Evolutionary conservation across 257 asterid genomes (phyloP).

Genomic region (Ilex aquifolium): DNA sequence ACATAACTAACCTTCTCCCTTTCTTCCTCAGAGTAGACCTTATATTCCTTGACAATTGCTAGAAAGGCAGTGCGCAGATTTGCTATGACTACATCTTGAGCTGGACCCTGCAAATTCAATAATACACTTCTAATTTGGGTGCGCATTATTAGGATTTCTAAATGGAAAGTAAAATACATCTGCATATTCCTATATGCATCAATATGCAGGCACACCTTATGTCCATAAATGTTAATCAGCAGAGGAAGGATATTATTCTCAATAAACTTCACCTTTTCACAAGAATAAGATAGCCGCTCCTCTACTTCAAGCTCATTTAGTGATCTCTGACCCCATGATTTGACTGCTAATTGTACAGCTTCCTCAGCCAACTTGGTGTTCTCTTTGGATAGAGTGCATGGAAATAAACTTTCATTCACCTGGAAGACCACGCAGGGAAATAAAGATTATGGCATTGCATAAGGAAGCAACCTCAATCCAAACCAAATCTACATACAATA

Average conservation of each 20-base stretch:
- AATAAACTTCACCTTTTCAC: constrained; percentile 76
- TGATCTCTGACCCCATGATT: constrained; percentile 87
- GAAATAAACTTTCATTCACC: constrained; percentile 89
- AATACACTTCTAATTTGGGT: constrained; percentile 19
- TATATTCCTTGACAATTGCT: constrained; percentile 78
- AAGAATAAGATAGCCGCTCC: constrained; percentile 89
- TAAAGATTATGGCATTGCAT: constrained; percentile 11
- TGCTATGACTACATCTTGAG: constrained; percentile 80
- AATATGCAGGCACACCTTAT: neutral
- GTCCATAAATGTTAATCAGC: constrained; percentile 5
- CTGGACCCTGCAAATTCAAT: constrained; percentile 73
- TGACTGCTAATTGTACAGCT: constrained; percentile 78
- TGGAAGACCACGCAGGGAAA: constrained; percentile 25
- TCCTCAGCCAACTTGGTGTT: constrained; percentile 70
- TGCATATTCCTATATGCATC: constrained; percentile 1
- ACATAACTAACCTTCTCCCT: constrained; percentile 59
- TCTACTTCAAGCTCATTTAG: constrained; percentile 95
- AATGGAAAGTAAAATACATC: neutral
- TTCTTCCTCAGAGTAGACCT: constrained; percentile 74
- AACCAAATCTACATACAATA: constrained; percentile 8
- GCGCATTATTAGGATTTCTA: constrained; percentile 10
- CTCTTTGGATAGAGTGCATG: constrained; percentile 75
- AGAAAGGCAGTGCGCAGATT: constrained; percentile 79
- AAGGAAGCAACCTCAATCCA: constrained; percentile 11
- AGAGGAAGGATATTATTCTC: constrained; percentile 4